phyloP scores from a whole-genome alignment of 192 early-diverging fungal species.

The Gryganskiella cystojenkinii region DNA sequence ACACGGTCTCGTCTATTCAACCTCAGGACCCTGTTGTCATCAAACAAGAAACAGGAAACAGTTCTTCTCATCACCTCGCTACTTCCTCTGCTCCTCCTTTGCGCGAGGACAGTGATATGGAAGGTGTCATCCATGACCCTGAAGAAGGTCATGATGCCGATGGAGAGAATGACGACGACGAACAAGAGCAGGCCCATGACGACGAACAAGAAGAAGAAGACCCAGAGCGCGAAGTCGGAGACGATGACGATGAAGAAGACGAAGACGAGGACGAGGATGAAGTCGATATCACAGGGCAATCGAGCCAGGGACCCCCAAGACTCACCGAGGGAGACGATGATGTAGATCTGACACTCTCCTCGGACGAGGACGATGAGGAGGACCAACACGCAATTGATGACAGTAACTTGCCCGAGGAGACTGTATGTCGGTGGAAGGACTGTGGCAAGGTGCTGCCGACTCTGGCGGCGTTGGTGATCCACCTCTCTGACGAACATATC shows the following conservation, averaged over 20 bases:
- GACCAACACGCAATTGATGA: constrained; percentile 20
- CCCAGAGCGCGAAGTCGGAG: background rate
- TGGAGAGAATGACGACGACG: constrained; percentile 8
- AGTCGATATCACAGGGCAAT: background rate
- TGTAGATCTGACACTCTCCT: constrained; percentile 24
- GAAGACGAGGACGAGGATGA: background rate
- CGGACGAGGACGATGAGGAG: constrained; percentile 35
- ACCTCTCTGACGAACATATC: constrained; percentile 67
- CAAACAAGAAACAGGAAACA: too few species aligned
- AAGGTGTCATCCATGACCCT: background rate
- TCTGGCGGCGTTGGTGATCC: constrained; percentile 44
- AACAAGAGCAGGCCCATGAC: background rate
- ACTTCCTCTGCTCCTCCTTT: too few species aligned
- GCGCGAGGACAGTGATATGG: background rate
- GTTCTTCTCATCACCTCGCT: too few species aligned
- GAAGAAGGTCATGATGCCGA: background rate
- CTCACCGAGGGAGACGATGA: constrained; percentile 7
- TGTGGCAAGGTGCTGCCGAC: constrained; percentile 49
- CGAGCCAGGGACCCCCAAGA: too few species aligned
- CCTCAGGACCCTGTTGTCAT: too few species aligned
- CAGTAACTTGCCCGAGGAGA: constrained; percentile 35
- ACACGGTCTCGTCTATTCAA: too few species aligned
- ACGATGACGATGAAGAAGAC: background rate
- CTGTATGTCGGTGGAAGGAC: constrained; percentile 58
- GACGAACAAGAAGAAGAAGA: background rate